Conservation (phyloP, 129 eudicot species). For the Logfia minima region DNA sequence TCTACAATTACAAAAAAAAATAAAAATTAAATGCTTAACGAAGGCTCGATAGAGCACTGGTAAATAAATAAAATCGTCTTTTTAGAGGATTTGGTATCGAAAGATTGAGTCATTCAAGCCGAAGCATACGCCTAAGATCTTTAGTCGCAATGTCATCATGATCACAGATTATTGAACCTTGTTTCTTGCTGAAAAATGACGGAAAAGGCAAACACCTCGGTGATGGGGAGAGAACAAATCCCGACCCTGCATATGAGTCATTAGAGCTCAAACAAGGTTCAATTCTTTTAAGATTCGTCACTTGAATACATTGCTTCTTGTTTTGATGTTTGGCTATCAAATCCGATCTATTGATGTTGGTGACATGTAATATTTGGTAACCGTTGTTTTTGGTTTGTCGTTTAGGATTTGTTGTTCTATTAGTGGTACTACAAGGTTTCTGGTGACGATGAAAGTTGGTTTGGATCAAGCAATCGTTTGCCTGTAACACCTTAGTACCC, state of each 20-base stretch:
- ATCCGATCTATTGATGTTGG: not conserved
- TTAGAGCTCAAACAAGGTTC: not conserved
- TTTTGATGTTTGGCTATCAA: conserved; percentile 7
- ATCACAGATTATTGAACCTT: not conserved
- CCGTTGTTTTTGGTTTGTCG: not conserved
- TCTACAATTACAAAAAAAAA: not conserved
- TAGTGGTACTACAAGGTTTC: not conserved
- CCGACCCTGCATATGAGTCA: conserved; percentile 10
- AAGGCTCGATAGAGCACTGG: not conserved
- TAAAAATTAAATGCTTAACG: not conserved
- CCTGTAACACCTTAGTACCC: conserved; percentile 3
- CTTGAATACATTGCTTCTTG: not conserved
- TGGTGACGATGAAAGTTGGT: not conserved
- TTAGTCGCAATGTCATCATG: conserved; percentile 11
- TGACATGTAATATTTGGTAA: not conserved
- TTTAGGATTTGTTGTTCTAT: not conserved
- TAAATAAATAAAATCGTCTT: not conserved
- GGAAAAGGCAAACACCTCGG: conserved; percentile 10
- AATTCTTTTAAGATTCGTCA: not conserved
- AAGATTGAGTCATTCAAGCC: conserved; percentile 2
- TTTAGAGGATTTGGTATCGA: not conserved
- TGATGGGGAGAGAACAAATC: conserved; percentile 8
- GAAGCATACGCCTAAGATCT: conserved; percentile 11
- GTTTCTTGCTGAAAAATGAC: conserved; percentile 8
- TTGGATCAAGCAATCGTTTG: not conserved